A percentile compares a stretch with the other conserved stretches of the same genome.
Conservation (phyloP, 2,329 filamentous ascomycete genomes). For the Cytospora piceicola region DNA sequence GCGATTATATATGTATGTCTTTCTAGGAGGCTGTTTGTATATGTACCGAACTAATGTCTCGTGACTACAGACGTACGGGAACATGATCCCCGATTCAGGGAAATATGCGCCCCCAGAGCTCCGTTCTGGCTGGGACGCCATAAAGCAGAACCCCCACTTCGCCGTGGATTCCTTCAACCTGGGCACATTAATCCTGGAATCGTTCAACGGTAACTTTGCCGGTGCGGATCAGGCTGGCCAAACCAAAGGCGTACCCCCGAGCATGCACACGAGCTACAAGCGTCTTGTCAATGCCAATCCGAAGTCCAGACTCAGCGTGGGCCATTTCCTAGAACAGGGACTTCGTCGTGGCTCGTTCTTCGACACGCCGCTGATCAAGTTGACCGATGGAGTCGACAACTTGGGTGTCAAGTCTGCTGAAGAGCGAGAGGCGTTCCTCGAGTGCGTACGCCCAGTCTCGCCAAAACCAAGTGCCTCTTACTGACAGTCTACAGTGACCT, state of each 20-base stretch:
- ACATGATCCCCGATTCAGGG: slow-evolving; percentile 80
- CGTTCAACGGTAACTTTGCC: slow-evolving; percentile 83
- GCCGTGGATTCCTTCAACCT: slow-evolving; percentile 89
- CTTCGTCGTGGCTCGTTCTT: slow-evolving; percentile 84
- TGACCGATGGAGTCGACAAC: slow-evolving; percentile 92
- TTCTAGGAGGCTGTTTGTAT: not conserved
- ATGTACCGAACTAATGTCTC: slow-evolving; percentile 24
- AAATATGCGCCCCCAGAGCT: slow-evolving; percentile 89
- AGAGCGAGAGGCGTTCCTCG: slow-evolving; percentile 84
- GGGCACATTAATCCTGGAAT: slow-evolving; percentile 83
- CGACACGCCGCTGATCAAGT: slow-evolving; percentile 85
- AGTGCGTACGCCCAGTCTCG: slow-evolving; percentile 45
- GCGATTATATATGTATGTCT: slow-evolving; percentile 81
- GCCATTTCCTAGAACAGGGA: slow-evolving; percentile 89
- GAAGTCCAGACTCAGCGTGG: slow-evolving; percentile 82
- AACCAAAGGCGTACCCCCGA: slow-evolving; percentile 82
- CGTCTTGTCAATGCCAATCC: slow-evolving; percentile 86
- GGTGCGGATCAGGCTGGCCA: slow-evolving; percentile 81
- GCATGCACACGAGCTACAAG: slow-evolving; percentile 91
- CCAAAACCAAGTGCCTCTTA: slow-evolving; percentile 13
- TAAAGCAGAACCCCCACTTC: slow-evolving; percentile 79
- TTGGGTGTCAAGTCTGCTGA: slow-evolving; percentile 83
- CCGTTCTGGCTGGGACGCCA: slow-evolving; percentile 86
- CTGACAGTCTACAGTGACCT: slow-evolving; percentile 64
- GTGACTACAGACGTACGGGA: slow-evolving; percentile 74